Evolutionary conservation across 1,284 basidiomycete species (phyloP).

Genomic region (Malassezia restricta): DNA sequence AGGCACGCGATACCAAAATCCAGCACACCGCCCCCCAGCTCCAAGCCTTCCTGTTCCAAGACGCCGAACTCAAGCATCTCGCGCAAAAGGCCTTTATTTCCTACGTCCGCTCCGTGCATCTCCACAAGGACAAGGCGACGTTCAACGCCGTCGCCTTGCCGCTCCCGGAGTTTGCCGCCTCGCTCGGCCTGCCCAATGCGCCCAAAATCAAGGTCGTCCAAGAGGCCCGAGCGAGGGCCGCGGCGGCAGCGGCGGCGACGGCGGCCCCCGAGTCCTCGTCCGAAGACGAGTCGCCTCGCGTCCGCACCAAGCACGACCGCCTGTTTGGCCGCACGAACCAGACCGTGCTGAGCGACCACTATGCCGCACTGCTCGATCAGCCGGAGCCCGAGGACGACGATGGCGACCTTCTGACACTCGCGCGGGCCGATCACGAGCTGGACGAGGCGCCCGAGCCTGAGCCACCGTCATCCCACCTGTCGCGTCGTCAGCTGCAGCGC

Average conservation of each 20-base stretch:
- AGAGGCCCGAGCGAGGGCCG: constrained; percentile 56
- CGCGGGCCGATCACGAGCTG: constrained; percentile 74
- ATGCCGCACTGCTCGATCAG: constrained; percentile 61
- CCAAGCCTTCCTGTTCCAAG: constrained; percentile 85
- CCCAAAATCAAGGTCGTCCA: constrained; percentile 86
- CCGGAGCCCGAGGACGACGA: constrained; percentile 45
- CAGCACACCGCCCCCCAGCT: constrained; percentile 74
- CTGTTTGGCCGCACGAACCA: constrained; percentile 98
- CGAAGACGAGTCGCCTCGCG: constrained; percentile 26
- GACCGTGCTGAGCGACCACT: constrained; percentile 80
- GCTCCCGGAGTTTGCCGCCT: constrained; percentile 69
- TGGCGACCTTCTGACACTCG: constrained; percentile 83
- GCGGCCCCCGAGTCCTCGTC: constrained; percentile 15
- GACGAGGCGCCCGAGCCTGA: constrained; percentile 32
- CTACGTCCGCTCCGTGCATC: constrained; percentile 79
- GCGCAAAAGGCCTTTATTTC: constrained; percentile 94
- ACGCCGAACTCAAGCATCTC: constrained; percentile 92
- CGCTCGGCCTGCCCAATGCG: constrained; percentile 80
- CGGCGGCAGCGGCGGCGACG: constrained; percentile 49
- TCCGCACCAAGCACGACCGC: constrained; percentile 79
- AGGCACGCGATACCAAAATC: constrained; percentile 78
- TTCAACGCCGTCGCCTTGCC: constrained; percentile 78
- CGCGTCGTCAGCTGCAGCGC: constrained; percentile 59
- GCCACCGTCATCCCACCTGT: constrained; percentile 47
- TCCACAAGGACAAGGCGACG: constrained; percentile 85